Evolutionary conservation across 768 basidiomycete species (phyloP).

Genomic region (Antrodiella citrinella): DNA sequence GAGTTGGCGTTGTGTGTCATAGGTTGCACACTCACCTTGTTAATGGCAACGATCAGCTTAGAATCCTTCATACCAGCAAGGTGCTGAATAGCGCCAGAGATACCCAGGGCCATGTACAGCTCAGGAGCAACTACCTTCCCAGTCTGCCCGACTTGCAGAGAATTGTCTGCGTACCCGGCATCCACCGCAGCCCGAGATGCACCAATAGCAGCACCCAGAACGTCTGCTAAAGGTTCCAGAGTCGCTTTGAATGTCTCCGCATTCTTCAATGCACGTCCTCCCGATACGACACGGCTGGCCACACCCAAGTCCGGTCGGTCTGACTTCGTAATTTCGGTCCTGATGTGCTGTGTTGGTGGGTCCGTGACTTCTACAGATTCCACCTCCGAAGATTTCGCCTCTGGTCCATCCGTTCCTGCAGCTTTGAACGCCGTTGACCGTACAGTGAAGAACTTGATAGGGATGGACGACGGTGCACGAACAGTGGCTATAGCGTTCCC

Average conservation of each 20-base stretch:
- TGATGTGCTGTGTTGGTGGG: slow-evolving; percentile 53
- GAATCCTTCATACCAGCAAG: slow-evolving; percentile 99
- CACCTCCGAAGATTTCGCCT: slow-evolving; percentile 53
- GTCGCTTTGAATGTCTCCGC: slow-evolving; percentile 85
- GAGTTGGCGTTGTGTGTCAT: slow-evolving; percentile 3
- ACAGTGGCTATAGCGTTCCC: slow-evolving; percentile 96
- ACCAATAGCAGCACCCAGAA: slow-evolving; percentile 90
- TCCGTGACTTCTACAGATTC: slow-evolving; percentile 57
- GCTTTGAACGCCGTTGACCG: slow-evolving; percentile 86
- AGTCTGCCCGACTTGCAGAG: slow-evolving; percentile 97
- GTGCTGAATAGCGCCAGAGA: slow-evolving; percentile 98
- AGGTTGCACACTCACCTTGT: slow-evolving; percentile 64
- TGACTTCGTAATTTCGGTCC: slow-evolving; percentile 76
- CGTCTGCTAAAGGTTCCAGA: slow-evolving; percentile 88
- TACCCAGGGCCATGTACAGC: slow-evolving; percentile 92
- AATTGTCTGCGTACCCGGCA: slow-evolving; percentile 97
- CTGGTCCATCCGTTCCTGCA: slow-evolving; percentile 37
- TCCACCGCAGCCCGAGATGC: slow-evolving; percentile 98
- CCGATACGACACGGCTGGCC: slow-evolving; percentile 85
- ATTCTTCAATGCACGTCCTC: slow-evolving; percentile 91
- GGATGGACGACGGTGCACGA: slow-evolving; percentile 65
- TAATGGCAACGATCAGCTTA: slow-evolving; percentile 95
- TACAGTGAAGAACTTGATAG: slow-evolving; percentile 91
- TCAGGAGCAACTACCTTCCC: slow-evolving; percentile 98
- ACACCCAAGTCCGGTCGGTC: slow-evolving; percentile 88